Base-by-base conservation (phyloP, 257 asterid genomes). In the Agastache rugosa region DNA sequence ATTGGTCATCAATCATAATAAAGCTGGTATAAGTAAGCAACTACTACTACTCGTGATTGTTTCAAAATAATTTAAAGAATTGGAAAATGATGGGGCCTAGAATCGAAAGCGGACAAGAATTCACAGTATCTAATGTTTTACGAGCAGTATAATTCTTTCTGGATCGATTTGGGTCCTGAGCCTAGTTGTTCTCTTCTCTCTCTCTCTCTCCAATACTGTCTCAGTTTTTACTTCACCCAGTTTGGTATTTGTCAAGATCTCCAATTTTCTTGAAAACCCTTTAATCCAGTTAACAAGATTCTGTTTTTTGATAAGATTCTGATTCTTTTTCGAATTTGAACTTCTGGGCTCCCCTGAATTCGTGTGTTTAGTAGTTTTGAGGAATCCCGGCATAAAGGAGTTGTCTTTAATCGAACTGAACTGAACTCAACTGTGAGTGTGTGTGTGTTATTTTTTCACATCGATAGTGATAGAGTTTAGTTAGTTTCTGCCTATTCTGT, bases 361-460 rank as follows among this genome's bases (percentile, higher is more conserved):
- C 39, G 25, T 34, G 73, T 51, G 19, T 42, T 77, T 27, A 62
- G 20, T 63, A 11, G 61, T 39, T 64, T 60, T 74, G 60, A 20
- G 19, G 63, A 48, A 42, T 62, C 3, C 59, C 47, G 14, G 17
- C 69, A 60, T 58, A 74, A 75, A 63, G 48, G 67, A 67, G 71
- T 22, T 22, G 76, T 58, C 64, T 72, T 79, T 58, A 17, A 61
- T 67, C 64, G 74, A 73, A 73, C 48, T 63, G 74, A 73, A 73
- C 48, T 63, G 50, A 45, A 19, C 50, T 50, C 44, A 5, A 5
- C 37, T 31, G 37, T 45, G 41, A 62, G 59, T 51, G 76, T 50
- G 71, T 19, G 65, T 37, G 59, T 51, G 76, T 23, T 34, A 34
- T 44, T 23, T 25, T 37, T 76, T 48, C 77, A 64, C 77, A 9